phyloP scores from a whole-genome alignment of 2,329 filamentous ascomycete species.

The Xylaria sp. region DNA sequence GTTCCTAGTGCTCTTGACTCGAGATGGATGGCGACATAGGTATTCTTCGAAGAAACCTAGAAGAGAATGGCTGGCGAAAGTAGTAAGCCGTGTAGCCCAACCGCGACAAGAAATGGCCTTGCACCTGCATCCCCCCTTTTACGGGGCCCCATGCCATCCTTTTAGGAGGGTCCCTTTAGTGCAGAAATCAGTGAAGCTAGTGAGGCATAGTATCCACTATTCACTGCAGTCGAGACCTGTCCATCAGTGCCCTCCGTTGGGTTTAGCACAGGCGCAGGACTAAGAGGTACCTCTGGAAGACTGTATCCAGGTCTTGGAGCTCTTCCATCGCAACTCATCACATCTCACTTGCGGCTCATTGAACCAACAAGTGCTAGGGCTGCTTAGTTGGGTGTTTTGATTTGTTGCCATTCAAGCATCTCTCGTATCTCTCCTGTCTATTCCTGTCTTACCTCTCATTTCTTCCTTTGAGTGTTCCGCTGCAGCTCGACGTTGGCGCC shows the following conservation, averaged over 20 bases:
- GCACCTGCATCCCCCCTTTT: slow-evolving; percentile 29
- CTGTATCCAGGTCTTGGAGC: background rate
- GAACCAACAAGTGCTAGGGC: background rate
- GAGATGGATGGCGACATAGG: background rate
- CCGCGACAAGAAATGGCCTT: slow-evolving; percentile 14
- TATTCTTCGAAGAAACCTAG: background rate
- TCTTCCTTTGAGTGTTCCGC: slow-evolving; percentile 5
- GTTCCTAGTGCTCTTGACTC: background rate
- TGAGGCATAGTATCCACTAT: slow-evolving; percentile 3
- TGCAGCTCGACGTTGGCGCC: slow-evolving; percentile 26
- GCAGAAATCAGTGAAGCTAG: slow-evolving; percentile 10
- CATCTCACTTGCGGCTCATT: slow-evolving; percentile 13
- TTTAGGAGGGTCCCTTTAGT: slow-evolving; percentile 18
- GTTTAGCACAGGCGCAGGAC: background rate
- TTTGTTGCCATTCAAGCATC: background rate
- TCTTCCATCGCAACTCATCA: slow-evolving; percentile 16
- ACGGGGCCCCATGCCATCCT: slow-evolving; percentile 21
- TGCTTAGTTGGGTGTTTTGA: slow-evolving; percentile 7
- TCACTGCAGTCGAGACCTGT: slow-evolving; percentile 8
- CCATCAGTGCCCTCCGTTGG: slow-evolving; percentile 5
- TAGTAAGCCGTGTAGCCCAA: slow-evolving; percentile 25
- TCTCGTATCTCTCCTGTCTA: background rate
- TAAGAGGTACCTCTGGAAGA: slow-evolving; percentile 1
- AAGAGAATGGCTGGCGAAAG: background rate
- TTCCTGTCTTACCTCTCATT: background rate